Base-by-base conservation (phyloP, 2,329 filamentous ascomycete genomes). In the Xenoacremonium recifei region DNA sequence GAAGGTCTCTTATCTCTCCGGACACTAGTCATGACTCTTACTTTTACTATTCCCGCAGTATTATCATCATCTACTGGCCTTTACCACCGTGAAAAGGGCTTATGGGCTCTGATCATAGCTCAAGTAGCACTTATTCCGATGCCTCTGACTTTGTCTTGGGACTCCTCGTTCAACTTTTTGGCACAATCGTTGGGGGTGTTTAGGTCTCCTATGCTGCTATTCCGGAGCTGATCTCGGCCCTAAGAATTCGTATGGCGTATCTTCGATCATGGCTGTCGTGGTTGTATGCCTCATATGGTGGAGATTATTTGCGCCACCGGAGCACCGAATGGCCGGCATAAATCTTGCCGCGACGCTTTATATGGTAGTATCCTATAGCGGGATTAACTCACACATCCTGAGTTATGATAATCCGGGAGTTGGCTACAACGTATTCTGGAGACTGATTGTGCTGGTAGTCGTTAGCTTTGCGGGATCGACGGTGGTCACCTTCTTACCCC, bases 41-140 rank as follows among this genome's bases (percentile, higher is more conserved):
- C 67, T 0, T 55, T 66, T 1, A 54, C 59, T 0, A 67, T 77
- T 5, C 68, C 73, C 0, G 64, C 68, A 0, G 61, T 63, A 0
- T 59, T 77, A 3, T 67, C 71, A 0, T 52, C 57, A 20, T 65
- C 64, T 2, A 67, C 73, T 0, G 72, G 70, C 2, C 77, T 77
- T 50, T 76, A 68, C 47, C 77, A 75, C 37, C 65, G 72, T 3
- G 67, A 76, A 42, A 76, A 74, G 50, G 72, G 75, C 0, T 59
- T 78, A 0, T 78, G 75, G 75, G 71, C 62, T 0, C 54, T 76
- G 9, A 75, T 78, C 31, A 77, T 72, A 56, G 73, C 66, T 0
- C 75, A 77, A 48, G 72, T 70, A 0, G 65, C 63, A 1, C 47
- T 77, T 3, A 60, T 76, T 2, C 60, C 72, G 9, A 76, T 48